phyloP scores from a whole-genome alignment of 495 filamentous ascomycete species.

The Podospora bellae-mahoneyi region DNA sequence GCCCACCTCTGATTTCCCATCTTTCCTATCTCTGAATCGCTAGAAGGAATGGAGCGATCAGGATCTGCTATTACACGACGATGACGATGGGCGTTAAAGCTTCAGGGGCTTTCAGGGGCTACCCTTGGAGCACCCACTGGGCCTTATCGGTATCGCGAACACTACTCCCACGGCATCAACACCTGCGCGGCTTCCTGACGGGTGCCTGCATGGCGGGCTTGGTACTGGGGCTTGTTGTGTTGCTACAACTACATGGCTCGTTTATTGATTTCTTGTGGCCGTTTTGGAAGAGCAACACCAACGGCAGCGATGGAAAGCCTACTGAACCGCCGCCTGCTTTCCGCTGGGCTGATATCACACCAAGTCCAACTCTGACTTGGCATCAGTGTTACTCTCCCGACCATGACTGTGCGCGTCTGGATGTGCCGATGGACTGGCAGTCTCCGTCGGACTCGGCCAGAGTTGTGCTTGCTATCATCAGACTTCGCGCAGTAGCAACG shows the following conservation, averaged over 20 bases:
- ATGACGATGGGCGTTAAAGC: not conserved
- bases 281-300: not conserved
- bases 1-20: not conserved
- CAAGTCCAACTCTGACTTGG: conserved; percentile 35
- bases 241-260: not conserved
- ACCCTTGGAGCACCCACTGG: not conserved
- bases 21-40: not conserved
- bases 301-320: not conserved
- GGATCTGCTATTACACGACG: not conserved
- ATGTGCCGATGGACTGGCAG: conserved; percentile 50
- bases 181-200: not conserved
- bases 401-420: conserved; percentile 43
- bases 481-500: conserved; percentile 44
- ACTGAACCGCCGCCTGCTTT: conserved; percentile 10
- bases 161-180: not conserved
- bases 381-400: conserved; percentile 31
- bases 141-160: not conserved
- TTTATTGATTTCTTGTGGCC: not conserved
- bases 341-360: conserved; percentile 35
- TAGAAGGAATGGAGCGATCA: not conserved
- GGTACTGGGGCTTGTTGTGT: not conserved
- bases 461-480: conserved; percentile 44
- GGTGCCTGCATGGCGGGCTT: not conserved
- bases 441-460: conserved; percentile 35
- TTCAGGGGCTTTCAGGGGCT: not conserved